These are phyloP conservation scores for Tricholoma furcatifolium DNA, from an alignment of 768 basidiomycete species.

Conservation along the genomic window DNA sequence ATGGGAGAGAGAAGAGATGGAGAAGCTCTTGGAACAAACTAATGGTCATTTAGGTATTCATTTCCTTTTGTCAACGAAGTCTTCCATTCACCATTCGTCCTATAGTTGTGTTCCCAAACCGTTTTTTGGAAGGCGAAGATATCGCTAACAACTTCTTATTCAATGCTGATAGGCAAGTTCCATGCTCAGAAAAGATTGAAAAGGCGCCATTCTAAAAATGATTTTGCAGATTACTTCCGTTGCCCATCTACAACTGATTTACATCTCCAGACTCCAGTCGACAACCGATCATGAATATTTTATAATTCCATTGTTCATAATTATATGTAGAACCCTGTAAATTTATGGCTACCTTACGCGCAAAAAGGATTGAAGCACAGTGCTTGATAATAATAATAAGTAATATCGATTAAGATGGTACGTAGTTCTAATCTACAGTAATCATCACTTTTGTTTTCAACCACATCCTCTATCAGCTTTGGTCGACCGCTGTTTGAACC, in stretches of 20 bases:
- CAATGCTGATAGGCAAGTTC: slow-evolving; percentile 72
- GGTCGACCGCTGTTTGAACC: no score
- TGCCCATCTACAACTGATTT: slow-evolving; percentile 76
- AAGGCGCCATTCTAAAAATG: slow-evolving; percentile 9
- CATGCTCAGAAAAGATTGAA: not conserved
- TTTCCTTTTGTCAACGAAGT: not conserved
- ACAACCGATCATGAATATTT: not conserved
- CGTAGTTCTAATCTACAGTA: no score
- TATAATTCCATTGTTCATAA: not conserved
- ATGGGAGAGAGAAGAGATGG: slow-evolving; percentile 90
- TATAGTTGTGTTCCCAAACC: slow-evolving; percentile 77
- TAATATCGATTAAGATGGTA: no score
- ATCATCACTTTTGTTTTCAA: no score
- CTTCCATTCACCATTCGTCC: not conserved
- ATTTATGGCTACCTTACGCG: no score
- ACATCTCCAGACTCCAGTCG: no score
- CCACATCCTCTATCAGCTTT: no score
- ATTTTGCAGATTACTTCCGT: slow-evolving; percentile 55
- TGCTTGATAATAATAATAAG: no score
- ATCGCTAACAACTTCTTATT: slow-evolving; percentile 91
- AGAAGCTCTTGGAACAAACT: slow-evolving; percentile 68
- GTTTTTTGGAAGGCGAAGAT: slow-evolving; percentile 93
- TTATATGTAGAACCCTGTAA: not conserved
- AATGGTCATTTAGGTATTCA: slow-evolving; percentile 86
- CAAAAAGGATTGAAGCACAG: no score